A percentile compares a stretch with the other conserved stretches of the same genome.
phyloP scores from a whole-genome alignment of 495 filamentous ascomycete species.

The Tuber brumale region DNA sequence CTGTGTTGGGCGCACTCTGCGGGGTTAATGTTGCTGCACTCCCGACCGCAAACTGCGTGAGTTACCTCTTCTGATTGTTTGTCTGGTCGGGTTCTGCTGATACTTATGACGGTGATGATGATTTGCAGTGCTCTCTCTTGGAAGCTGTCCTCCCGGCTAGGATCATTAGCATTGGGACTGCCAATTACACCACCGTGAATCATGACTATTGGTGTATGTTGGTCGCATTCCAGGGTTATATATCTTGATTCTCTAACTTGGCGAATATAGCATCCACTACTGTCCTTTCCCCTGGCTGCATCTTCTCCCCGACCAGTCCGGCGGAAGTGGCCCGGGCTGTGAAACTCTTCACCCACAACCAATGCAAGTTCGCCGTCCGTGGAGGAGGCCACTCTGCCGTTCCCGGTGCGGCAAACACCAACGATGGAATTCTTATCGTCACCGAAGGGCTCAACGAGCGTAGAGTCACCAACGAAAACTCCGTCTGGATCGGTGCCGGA shows the following conservation, averaged over 20 bases:
- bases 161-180: background rate
- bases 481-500: slow-evolving; percentile 44
- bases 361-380: slow-evolving; percentile 9
- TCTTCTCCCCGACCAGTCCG: background rate
- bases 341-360: background rate
- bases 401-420: slow-evolving; percentile 13
- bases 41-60: background rate
- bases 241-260: background rate
- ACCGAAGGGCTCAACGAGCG: background rate
- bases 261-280: background rate
- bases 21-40: background rate
- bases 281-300: background rate
- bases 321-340: background rate
- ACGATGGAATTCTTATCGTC: slow-evolving; percentile 18
- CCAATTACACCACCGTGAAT: background rate
- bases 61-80: background rate
- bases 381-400: slow-evolving; percentile 16
- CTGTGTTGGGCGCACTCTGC: background rate
- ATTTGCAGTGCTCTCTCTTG: background rate
- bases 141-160: background rate
- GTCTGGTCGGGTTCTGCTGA: background rate
- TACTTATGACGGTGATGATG: background rate
- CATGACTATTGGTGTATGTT: background rate
- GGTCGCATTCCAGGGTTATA: background rate
- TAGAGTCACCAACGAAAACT: background rate